Conservation (phyloP, 2,329 filamentous ascomycete species). For the Scleromitrula shiraiana region DNA sequence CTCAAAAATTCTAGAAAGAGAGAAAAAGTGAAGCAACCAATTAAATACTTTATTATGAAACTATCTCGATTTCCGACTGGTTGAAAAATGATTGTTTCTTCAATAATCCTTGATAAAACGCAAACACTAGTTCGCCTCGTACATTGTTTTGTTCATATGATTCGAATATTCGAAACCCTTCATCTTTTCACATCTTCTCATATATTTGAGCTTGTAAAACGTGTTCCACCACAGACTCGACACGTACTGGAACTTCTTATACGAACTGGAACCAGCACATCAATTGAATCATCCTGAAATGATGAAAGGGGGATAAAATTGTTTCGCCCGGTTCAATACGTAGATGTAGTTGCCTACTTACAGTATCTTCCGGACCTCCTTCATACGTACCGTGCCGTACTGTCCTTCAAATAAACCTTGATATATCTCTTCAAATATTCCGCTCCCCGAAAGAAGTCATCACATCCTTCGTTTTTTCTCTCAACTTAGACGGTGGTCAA, state of each 20-base stretch:
- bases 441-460: not conserved
- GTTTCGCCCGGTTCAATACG: conserved; percentile 10
- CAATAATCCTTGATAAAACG: not conserved
- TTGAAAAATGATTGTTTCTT: not conserved
- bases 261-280: conserved; percentile 10
- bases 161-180: not conserved
- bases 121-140: conserved; percentile 14
- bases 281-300: not conserved
- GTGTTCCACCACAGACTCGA: conserved; percentile 9
- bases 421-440: not conserved
- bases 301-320: too few species aligned
- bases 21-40: conserved; percentile 23
- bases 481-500: too few species aligned
- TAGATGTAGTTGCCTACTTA: too few species aligned
- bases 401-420: conserved; percentile 8
- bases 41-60: conserved; percentile 9
- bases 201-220: conserved; percentile 9
- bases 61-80: conserved; percentile 16
- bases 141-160: conserved; percentile 4
- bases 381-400: too few species aligned
- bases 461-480: conserved; percentile 1
- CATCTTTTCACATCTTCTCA: conserved; percentile 2
- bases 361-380: not conserved
- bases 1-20: not conserved
- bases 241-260: conserved; percentile 5